A percentile compares a stretch with the other conserved stretches of the same genome.
These are phyloP conservation scores for Xylariales sp. DNA, from an alignment of 2,329 filamentous ascomycete genomes.

Conservation along the genomic window DNA sequence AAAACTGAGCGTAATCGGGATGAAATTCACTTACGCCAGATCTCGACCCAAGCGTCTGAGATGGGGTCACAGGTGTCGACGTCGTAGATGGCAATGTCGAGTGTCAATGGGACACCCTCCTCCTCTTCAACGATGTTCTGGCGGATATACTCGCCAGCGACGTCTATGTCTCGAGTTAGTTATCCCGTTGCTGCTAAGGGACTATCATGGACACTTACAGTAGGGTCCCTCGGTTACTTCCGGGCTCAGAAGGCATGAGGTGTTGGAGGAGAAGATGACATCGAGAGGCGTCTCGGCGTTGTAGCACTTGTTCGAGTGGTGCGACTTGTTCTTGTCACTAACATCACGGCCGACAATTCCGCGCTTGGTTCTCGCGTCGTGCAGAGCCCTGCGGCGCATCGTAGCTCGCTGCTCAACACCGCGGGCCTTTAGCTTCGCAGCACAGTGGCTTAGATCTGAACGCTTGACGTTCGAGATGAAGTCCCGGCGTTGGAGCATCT, in stretches of 20 bases:
- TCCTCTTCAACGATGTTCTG: conserved; percentile 25
- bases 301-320: background rate
- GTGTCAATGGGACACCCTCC: conserved; percentile 21
- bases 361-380: background rate
- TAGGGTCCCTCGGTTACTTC: conserved; percentile 39
- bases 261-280: conserved; percentile 1
- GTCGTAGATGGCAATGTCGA: conserved; percentile 31
- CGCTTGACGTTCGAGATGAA: conserved; percentile 4
- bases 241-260: conserved; percentile 29
- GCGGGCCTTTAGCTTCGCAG: background rate
- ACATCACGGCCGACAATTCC: conserved; percentile 2
- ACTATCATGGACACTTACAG: conserved; percentile 5
- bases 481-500: conserved; percentile 6
- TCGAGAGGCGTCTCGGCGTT: background rate
- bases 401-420: conserved; percentile 4
- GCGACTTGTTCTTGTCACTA: conserved; percentile 8
- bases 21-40: conserved; percentile 27
- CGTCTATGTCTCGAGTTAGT: conserved; percentile 16
- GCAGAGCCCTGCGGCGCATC: conserved; percentile 1
- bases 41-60: conserved; percentile 19
- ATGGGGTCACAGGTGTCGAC: conserved; percentile 30
- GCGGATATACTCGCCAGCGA: conserved; percentile 32
- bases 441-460: conserved; percentile 8
- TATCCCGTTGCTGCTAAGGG: no score
- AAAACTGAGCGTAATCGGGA: background rate